Evolutionary conservation across 2,329 filamentous ascomycete genomes (phyloP), one percentile per base, ranked within the genome.

Genomic region (Chaetomium globosum): DNA sequence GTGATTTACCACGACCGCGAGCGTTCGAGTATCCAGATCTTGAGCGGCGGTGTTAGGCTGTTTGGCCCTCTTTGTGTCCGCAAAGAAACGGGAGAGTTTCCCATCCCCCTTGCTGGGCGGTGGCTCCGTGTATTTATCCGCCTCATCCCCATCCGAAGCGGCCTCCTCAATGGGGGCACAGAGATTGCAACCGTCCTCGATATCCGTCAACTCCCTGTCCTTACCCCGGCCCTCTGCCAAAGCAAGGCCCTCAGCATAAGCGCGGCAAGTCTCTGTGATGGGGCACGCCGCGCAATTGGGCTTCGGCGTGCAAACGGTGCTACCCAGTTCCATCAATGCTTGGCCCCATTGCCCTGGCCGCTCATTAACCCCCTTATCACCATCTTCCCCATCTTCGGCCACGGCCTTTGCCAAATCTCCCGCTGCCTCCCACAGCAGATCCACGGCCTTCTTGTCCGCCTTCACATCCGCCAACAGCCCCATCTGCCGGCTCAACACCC

Each of bases 241-340:
- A 0, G 73, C 68, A 2, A 75, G 61, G 1, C 83, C 84, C 65
- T 86, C 84, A 3, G 71, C 71, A 68, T 82, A 85, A 0, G 79
- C 82, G 5, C 81, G 81, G 67, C 84, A 86, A 0, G 81, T 84
- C 2, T 74, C 73, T 0, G 76, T 81, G 55, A 86, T 77, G 1
- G 84, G 84, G 62, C 84, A 86, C 1, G 71, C 70, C 2, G 73
- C 74, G 68, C 86, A 89, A 59, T 83, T 82, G 1, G 86, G 86
- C 68, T 83, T 83, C 0, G 86, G 86, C 7, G 81, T 81, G 69
- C 86, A 89, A 1, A 88, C 73, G 0, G 86, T 89, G 67, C 85
- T 87, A 3, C 86, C 86, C 4, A 89, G 77, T 71, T 89, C 86
- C 86, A 89, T 89, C 30, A 89, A 74, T 0, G 84, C 86, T 71